These are phyloP conservation scores for Clitocybe nebularis DNA, from an alignment of 1,284 basidiomycete genomes.

Conservation along the genomic window DNA sequence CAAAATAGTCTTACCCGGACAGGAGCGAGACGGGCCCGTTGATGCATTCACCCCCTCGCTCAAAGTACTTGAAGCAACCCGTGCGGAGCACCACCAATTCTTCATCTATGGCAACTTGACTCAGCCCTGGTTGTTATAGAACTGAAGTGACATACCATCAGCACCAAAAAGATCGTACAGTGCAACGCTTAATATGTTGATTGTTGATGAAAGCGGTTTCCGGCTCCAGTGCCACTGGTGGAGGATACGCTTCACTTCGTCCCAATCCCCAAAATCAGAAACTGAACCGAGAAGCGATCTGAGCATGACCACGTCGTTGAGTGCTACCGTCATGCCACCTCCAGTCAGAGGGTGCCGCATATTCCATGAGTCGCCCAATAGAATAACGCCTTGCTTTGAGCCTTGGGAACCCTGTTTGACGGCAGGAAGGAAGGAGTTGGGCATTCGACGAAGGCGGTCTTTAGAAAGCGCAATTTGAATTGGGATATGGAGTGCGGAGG, in stretches of 20 bases:
- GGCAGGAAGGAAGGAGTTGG: slow-evolving; percentile 91
- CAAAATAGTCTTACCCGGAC: slow-evolving; percentile 59
- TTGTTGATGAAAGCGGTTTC: slow-evolving; percentile 77
- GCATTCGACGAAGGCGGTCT: slow-evolving; percentile 86
- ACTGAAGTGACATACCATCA: slow-evolving; percentile 60
- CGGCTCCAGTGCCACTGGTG: slow-evolving; percentile 82
- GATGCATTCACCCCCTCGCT: slow-evolving; percentile 87
- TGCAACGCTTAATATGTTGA: slow-evolving; percentile 90
- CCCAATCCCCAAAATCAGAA: slow-evolving; percentile 59
- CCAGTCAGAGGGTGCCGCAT: slow-evolving; percentile 99
- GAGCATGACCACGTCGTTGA: slow-evolving; percentile 80
- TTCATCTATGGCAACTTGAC: slow-evolving; percentile 46
- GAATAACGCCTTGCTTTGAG: slow-evolving; percentile 72
- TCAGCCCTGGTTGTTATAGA: background rate
- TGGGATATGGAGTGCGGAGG: slow-evolving; percentile 60
- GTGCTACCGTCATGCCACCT: slow-evolving; percentile 93
- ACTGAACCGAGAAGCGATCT: slow-evolving; percentile 55
- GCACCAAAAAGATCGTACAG: slow-evolving; percentile 91
- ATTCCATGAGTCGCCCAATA: slow-evolving; percentile 97
- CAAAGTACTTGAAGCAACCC: slow-evolving; percentile 98
- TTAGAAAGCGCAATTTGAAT: slow-evolving; percentile 61
- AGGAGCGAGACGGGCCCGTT: slow-evolving; percentile 86
- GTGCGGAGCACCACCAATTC: slow-evolving; percentile 80
- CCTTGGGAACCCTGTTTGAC: slow-evolving; percentile 67
- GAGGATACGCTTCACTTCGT: slow-evolving; percentile 51